Conservation (phyloP, 345 rosid genomes). For the Noccaea caerulescens region DNA sequence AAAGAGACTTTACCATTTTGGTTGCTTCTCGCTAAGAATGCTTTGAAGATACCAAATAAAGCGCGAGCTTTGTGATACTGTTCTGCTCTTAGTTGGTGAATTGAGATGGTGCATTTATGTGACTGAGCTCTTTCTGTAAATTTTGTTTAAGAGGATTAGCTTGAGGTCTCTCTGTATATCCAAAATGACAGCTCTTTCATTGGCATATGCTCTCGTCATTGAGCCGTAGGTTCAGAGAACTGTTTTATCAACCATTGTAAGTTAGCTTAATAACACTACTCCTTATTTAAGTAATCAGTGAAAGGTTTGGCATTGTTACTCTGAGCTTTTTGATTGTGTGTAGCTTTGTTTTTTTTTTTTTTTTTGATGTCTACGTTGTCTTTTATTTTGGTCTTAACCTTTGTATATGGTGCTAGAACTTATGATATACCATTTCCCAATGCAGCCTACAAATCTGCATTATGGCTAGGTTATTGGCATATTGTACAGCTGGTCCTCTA, state of each 20-base stretch:
- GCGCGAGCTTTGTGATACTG: constrained; percentile 1
- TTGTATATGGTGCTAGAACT: constrained; percentile 5
- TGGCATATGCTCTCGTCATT: neutral
- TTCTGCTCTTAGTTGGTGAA: constrained; percentile 9
- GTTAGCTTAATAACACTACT: neutral
- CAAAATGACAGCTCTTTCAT: too few relatives aligned
- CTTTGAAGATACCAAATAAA: neutral
- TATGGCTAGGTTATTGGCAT: constrained; percentile 79
- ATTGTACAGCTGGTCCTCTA: constrained; percentile 52
- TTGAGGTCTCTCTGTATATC: neutral
- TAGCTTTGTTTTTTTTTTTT: neutral
- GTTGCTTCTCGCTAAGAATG: neutral
- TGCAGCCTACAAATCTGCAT: constrained; percentile 51
- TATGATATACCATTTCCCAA: constrained; percentile 10
- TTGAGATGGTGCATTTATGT: constrained; percentile 3
- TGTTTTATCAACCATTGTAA: neutral
- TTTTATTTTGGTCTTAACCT: constrained; percentile 15
- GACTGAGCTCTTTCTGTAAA: neutral
- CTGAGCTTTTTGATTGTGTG: neutral
- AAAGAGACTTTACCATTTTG: neutral
- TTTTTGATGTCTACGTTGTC: neutral
- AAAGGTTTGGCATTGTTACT: constrained; percentile 11
- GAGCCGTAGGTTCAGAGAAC: neutral
- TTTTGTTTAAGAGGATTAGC: constrained; percentile 4
- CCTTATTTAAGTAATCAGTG: neutral